A percentile compares a stretch with the other conserved stretches of the same genome.
phyloP scores from a whole-genome alignment of 2,329 filamentous ascomycete species.

The Dactylellina sp. region DNA sequence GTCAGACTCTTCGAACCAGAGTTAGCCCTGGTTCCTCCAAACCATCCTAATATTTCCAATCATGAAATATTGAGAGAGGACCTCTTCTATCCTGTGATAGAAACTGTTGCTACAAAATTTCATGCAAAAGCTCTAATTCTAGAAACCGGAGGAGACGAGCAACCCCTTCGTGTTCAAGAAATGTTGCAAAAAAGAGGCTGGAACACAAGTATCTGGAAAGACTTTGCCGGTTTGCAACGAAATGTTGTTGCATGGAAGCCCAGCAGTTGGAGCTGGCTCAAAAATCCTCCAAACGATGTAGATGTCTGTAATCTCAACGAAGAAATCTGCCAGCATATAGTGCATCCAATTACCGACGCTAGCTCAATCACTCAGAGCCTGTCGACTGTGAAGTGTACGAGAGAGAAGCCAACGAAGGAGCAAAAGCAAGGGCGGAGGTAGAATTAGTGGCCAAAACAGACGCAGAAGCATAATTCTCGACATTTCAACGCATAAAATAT shows the following conservation, averaged over 20 bases:
- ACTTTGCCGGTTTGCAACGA: conserved; percentile 58
- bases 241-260: conserved; percentile 60
- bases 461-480: neutral
- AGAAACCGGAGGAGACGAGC: conserved; percentile 59
- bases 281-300: conserved; percentile 2
- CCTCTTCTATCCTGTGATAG: conserved; percentile 59
- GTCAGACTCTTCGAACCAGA: conserved; percentile 85
- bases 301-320: neutral
- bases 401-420: too few species aligned
- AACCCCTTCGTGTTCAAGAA: conserved; percentile 57
- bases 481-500: neutral
- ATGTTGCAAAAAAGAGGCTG: conserved; percentile 28
- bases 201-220: conserved; percentile 57
- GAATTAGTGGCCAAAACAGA: too few species aligned
- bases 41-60: neutral
- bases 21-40: conserved; percentile 78
- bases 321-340: conserved; percentile 7
- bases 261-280: conserved; percentile 49
- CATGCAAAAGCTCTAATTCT: conserved; percentile 55
- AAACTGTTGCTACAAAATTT: conserved; percentile 47
- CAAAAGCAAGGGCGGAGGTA: conserved; percentile 4
- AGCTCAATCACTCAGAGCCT: conserved; percentile 12
- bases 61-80: conserved; percentile 48
- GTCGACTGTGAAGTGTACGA: too few species aligned
- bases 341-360: neutral